phyloP scores from a whole-genome alignment of 83 land plant genomes.

The Diphasiastrum complanatum region DNA sequence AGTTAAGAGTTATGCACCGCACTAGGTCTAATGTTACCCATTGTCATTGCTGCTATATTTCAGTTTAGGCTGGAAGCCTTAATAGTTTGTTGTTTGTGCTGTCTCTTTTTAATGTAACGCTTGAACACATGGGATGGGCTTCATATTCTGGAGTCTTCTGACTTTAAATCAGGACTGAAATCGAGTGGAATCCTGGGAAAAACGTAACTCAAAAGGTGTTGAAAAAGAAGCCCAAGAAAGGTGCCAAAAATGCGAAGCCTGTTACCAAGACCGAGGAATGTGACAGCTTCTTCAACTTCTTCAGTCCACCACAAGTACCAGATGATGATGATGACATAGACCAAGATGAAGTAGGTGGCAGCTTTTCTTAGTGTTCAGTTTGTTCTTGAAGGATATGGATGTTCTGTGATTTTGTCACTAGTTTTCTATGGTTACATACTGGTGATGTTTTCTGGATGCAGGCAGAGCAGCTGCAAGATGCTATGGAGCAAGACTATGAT shows the following conservation, averaged over 20 bases:
- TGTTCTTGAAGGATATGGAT: no score
- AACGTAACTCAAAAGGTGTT: conserved; percentile 4
- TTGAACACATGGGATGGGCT: no score
- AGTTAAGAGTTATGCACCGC: no score
- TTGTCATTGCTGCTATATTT: no score
- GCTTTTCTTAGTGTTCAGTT: no score
- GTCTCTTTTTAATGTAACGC: no score
- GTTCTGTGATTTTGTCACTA: not conserved
- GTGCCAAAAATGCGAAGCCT: conserved; percentile 1
- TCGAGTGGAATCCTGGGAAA: conserved; percentile 11
- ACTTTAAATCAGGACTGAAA: not conserved
- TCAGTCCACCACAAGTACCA: conserved; percentile 14
- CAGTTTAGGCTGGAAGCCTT: no score
- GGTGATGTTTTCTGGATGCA: not conserved
- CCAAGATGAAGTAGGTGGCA: conserved; percentile 4
- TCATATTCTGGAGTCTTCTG: no score
- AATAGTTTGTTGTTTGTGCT: no score
- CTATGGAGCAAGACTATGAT: conserved; percentile 12
- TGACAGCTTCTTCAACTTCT: conserved; percentile 10
- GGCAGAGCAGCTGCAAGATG: conserved; percentile 13
- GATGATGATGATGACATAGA: conserved; percentile 9
- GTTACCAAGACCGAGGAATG: conserved; percentile 6
- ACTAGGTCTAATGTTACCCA: no score
- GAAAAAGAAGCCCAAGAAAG: conserved; percentile 17
- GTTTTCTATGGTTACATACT: not conserved